Evolutionary conservation across 106 monocot genomes (phyloP), one percentile per base, ranked within the genome.

Genomic region (Allium sativum): DNA sequence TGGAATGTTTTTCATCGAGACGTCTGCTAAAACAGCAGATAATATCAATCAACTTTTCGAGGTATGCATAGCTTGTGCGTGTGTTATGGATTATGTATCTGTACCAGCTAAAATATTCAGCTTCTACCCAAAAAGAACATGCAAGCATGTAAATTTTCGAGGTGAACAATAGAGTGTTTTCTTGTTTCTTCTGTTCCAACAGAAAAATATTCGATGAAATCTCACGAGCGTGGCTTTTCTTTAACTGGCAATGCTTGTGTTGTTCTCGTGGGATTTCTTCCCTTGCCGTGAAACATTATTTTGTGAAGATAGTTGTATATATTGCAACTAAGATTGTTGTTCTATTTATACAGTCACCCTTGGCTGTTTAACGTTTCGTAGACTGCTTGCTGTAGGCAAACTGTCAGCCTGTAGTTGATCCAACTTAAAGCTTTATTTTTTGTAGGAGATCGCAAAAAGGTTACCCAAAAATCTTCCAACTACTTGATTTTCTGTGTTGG

Each of bases 41-140:
- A 98, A 98, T 71, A 92, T 98, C 72, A 98, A 91, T 56, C 87
- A 88, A 73, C 78, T 98, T 42, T 98, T 98, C 74, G 96, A 98
- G 96, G 96, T 98, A 82, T 21, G 14, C 4, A 10, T 40, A 60
- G 15, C 15, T 8, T 57, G 31, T 31, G 31, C 31, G 1, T 31
- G 1, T 31, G 31, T 31, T 31, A 31, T 31, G 31, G 31, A 31
- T 31, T 3, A 31, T 31, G n/a, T 31, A 3, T 31, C 1, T 5
- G 31, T 31, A 31, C 1, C 31, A 31, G 2, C 31, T 0, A 31
- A 31, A 31, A 31, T 2, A 31, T 31, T 31, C 31, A 31, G 31
- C 31, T 31, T 31, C 31, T 31, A 31, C 31, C 31, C 31, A 31
- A 31, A 3, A 31, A 31, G 2, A 31, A 31, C 31, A 31, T 31